A percentile compares a stretch with the other conserved stretches of the same genome.
Conservation (phyloP, 2,329 filamentous ascomycete genomes). For the Ascochyta fabae region DNA sequence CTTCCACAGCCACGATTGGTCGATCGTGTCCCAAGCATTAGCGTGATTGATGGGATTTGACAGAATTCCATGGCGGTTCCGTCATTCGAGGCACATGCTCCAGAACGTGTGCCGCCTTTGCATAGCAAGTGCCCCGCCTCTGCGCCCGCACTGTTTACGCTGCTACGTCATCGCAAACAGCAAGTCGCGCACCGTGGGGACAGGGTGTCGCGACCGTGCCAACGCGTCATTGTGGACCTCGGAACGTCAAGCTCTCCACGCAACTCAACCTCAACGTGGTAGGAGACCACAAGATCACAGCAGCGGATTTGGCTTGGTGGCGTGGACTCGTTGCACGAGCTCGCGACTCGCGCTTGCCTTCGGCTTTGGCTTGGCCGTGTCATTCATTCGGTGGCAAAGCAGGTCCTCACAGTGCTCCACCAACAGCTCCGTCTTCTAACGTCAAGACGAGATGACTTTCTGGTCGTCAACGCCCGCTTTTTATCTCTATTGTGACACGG, state of each 20-base stretch:
- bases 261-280: slow-evolving; percentile 16
- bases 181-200: slow-evolving; percentile 3
- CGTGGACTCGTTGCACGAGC: slow-evolving; percentile 6
- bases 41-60: slow-evolving; percentile 30
- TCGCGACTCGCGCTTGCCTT: not conserved
- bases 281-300: slow-evolving; percentile 17
- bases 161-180: slow-evolving; percentile 14
- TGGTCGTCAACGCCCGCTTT: not conserved
- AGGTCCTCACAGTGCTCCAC: not conserved
- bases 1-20: slow-evolving; percentile 31
- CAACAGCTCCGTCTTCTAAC: not conserved
- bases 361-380: slow-evolving; percentile 8
- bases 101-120: slow-evolving; percentile 19
- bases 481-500: slow-evolving; percentile 4
- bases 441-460: not conserved
- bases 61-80: slow-evolving; percentile 30
- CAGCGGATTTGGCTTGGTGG: slow-evolving; percentile 1
- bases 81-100: slow-evolving; percentile 28
- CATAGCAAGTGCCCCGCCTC: slow-evolving; percentile 2
- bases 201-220: slow-evolving; percentile 23
- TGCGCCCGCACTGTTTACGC: slow-evolving; percentile 10
- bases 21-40: slow-evolving; percentile 22
- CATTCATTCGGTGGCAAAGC: not conserved
- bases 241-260: not conserved
- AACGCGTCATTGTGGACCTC: slow-evolving; percentile 20